Base-by-base conservation (phyloP, 345 rosid species). In the Erodium maritimum region DNA sequence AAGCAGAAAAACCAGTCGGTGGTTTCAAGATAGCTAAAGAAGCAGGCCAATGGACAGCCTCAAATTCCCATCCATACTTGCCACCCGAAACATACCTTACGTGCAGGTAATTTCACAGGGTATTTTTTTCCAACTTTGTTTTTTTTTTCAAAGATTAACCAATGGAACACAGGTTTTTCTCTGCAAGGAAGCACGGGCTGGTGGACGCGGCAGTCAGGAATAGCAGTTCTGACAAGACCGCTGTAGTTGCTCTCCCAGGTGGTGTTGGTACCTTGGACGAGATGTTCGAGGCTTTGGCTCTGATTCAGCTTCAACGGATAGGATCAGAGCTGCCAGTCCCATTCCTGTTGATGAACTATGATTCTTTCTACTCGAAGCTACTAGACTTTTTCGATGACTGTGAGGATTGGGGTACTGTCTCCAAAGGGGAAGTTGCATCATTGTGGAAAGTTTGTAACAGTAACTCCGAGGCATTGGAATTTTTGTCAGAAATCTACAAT, bases 221-320 rank as follows among this genome's bases (percentile, higher is more conserved):
- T 56, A 63, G 52, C 33, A 59, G 53, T 61, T 75, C 78, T 3
- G 95, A 88, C 52, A 78, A 72, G 65, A 88, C 96, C 0, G 96
- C 96, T 2, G 74, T 88, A 9, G 77, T 91, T 69, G 88, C 87
- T 75, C 81, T 91, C 19, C 90, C 96, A 4, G 96, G 95, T 50
- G 98, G 98, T 12, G 65, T 91, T 55, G 98, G 96, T 59, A 91
- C 98, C 3, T 80, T 91, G 5, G 97, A 90, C 67, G 93, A 87
- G 70, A 76, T 83, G 75, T 91, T 88, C 58, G 95, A 91, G 83
- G 82, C 86, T 60, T 68, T 91, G 65, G 79, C 93, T 25, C 61
- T 91, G 45, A 80, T 88, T 80, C 98, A 91, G 75, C 80, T 91
- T 1, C 68, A 80, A 68, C 81, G 96, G 71, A 82, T 88, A 34